phyloP scores from a whole-genome alignment of 179 eudicot genomes.

The Corrigiola litoralis region DNA sequence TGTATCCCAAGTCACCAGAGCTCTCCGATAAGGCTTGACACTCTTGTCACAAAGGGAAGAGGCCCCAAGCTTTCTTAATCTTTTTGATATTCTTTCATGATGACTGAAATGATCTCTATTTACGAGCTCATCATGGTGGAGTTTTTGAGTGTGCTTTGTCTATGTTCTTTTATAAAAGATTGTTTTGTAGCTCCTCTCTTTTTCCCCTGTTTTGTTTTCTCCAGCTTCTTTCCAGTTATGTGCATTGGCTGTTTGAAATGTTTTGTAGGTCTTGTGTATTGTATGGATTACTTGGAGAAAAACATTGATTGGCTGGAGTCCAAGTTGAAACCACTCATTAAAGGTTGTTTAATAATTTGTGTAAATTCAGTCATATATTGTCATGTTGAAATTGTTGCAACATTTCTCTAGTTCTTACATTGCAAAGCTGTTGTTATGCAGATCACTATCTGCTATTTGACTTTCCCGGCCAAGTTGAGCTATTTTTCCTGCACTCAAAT shows the following conservation, averaged over 20 bases:
- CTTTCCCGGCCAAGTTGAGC: constrained; percentile 97
- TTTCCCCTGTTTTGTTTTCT: background rate
- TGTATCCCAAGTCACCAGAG: too few relatives aligned
- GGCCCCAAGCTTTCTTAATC: too few relatives aligned
- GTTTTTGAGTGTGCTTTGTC: background rate
- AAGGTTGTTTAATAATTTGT: constrained; percentile 44
- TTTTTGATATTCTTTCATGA: too few relatives aligned
- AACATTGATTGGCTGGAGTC: constrained; percentile 92
- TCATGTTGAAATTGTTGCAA: background rate
- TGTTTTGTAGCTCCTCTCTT: background rate
- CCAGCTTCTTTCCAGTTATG: background rate
- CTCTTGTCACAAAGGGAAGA: too few relatives aligned
- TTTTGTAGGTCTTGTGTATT: constrained; percentile 77
- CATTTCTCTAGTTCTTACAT: background rate
- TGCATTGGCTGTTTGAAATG: constrained; percentile 8
- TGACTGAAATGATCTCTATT: too few relatives aligned
- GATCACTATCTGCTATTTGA: constrained; percentile 96
- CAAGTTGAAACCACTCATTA: constrained; percentile 79
- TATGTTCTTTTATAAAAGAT: background rate
- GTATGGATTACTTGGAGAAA: constrained; percentile 98
- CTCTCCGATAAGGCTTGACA: too few relatives aligned
- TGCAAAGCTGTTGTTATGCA: constrained; percentile 38
- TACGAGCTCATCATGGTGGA: too few relatives aligned
- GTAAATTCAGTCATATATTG: background rate
- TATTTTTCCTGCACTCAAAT: constrained; percentile 86